A percentile compares a stretch with the other conserved stretches of the same genome.
These are phyloP conservation scores for Cutaneotrichosporon cyanovorans DNA, from an alignment of 1,284 basidiomycete genomes.

Conservation along the genomic window DNA sequence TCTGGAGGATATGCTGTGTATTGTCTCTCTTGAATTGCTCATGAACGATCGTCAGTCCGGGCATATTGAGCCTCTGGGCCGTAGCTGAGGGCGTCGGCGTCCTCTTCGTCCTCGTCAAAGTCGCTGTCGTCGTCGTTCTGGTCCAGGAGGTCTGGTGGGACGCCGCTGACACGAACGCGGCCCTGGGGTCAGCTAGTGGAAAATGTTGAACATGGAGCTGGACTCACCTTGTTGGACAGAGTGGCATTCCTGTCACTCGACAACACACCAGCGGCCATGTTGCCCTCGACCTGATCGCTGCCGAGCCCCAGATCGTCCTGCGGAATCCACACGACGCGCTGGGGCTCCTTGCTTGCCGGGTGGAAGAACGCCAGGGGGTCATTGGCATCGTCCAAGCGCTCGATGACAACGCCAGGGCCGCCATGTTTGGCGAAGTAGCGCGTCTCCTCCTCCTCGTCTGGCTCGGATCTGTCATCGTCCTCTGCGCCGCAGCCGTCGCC, in stretches of 20 bases:
- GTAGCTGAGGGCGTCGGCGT: too few relatives aligned
- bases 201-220: not conserved
- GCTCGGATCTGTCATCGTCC: too few relatives aligned
- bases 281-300: constrained; percentile 57
- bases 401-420: constrained; percentile 30
- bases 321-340: constrained; percentile 74
- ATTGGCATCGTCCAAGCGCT: constrained; percentile 17
- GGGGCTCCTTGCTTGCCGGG: constrained; percentile 65
- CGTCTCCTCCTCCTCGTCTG: constrained; percentile 18
- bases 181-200: not conserved
- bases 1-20: too few relatives aligned
- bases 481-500: not conserved
- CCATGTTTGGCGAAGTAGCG: constrained; percentile 39
- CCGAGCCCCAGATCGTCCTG: constrained; percentile 60
- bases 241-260: constrained; percentile 54
- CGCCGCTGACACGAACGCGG: constrained; percentile 51
- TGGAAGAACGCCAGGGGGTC: constrained; percentile 59
- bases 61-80: too few relatives aligned
- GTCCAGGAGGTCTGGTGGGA: constrained; percentile 28
- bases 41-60: too few relatives aligned
- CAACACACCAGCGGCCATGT: constrained; percentile 55
- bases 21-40: too few relatives aligned
- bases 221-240: constrained; percentile 55
- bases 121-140: too few relatives aligned
- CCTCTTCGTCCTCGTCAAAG: too few relatives aligned